These are phyloP conservation scores for Gnomoniopsis smithogilvyi DNA, from an alignment of 2,329 filamentous ascomycete species.

Conservation along the genomic window DNA sequence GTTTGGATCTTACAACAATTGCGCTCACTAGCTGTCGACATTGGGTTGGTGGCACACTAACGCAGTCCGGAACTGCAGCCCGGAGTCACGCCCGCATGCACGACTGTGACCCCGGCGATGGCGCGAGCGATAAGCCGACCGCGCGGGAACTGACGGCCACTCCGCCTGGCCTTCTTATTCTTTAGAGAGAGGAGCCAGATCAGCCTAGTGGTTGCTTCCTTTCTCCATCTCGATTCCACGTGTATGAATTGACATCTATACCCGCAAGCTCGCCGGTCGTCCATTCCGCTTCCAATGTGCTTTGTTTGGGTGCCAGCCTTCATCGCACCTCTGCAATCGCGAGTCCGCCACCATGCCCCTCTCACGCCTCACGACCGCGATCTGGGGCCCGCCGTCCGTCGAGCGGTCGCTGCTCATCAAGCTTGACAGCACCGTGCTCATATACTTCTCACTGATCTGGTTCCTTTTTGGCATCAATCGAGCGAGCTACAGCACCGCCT, in stretches of 20 bases:
- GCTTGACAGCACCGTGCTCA: conserved; percentile 38
- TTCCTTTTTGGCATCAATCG: conserved; percentile 44
- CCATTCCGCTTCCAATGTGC: no score
- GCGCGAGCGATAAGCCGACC: not conserved
- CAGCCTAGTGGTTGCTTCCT: not conserved
- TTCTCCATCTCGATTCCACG: no score
- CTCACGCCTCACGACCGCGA: conserved; percentile 1
- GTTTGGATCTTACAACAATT: not conserved
- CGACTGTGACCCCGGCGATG: not conserved
- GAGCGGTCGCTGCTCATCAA: conserved; percentile 32
- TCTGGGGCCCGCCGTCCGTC: conserved; percentile 17
- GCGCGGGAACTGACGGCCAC: not conserved
- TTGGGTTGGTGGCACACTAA: not conserved
- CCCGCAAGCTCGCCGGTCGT: no score
- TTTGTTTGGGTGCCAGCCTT: no score
- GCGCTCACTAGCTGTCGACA: not conserved
- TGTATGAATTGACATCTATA: no score
- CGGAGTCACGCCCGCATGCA: not conserved
- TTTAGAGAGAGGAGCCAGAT: not conserved
- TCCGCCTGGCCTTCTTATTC: not conserved
- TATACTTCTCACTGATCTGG: conserved; percentile 45
- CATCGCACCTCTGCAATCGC: not conserved
- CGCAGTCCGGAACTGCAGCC: not conserved
- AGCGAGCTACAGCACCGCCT: conserved; percentile 39
- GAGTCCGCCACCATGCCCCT: not conserved